These are phyloP conservation scores for Grosmannia penicillata DNA, from an alignment of 2,329 filamentous ascomycete species.

Conservation along the genomic window DNA sequence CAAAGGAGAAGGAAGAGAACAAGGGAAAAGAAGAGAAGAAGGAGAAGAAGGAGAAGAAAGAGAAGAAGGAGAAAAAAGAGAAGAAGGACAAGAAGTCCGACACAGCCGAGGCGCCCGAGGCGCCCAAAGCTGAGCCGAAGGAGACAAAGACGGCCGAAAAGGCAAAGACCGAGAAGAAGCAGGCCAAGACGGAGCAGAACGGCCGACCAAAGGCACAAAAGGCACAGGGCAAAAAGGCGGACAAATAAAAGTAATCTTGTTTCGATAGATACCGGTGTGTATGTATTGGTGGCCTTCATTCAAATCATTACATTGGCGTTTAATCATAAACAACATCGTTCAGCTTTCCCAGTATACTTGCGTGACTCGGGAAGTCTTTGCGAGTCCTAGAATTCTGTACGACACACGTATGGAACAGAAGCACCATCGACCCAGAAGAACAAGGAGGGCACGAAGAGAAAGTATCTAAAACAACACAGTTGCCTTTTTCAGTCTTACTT, in stretches of 20 bases:
- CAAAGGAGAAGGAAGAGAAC: conserved; percentile 6
- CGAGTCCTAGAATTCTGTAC: too few species aligned
- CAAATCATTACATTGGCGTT: background rate
- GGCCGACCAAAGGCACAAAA: conserved; percentile 11
- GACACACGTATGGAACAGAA: too few species aligned
- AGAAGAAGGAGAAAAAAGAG: conserved; percentile 4
- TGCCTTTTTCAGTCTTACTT: background rate
- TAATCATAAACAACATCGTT: too few species aligned
- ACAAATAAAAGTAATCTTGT: background rate
- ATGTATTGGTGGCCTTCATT: too few species aligned
- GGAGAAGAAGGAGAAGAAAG: conserved; percentile 8
- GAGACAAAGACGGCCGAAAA: conserved; percentile 10
- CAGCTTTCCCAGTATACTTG: too few species aligned
- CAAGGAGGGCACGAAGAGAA: too few species aligned
- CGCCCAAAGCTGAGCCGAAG: conserved; percentile 7
- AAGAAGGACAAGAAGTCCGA: conserved; percentile 8
- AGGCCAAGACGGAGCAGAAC: conserved; percentile 10
- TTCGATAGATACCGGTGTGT: too few species aligned
- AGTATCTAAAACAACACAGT: too few species aligned
- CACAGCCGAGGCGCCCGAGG: conserved; percentile 5
- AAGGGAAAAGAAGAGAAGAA: conserved; percentile 6
- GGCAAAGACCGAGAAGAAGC: conserved; percentile 9
- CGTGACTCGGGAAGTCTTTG: too few species aligned
- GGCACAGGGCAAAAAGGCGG: background rate
- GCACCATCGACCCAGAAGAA: too few species aligned